Evolutionary conservation across 2,329 filamentous ascomycete species (phyloP).

Genomic region (Chaetomiaceae sp.): DNA sequence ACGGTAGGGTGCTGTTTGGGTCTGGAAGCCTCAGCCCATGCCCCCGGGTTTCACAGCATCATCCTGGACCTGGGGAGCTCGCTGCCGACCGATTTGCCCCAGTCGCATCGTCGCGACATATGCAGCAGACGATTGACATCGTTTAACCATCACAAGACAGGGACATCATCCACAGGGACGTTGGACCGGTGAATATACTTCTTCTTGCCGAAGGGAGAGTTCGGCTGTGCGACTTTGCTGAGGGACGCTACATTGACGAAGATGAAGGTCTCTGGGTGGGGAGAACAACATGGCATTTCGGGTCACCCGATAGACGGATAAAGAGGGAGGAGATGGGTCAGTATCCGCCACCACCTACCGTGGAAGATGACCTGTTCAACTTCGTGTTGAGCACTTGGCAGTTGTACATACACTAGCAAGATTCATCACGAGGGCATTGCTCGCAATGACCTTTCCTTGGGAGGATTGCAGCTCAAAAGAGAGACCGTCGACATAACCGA

Average conservation of each 20-base stretch:
- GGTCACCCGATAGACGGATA: constrained; percentile 5
- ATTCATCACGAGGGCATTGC: neutral
- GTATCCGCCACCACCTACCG: constrained; percentile 2
- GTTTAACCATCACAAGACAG: neutral
- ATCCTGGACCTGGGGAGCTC: constrained; percentile 1
- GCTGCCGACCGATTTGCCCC: neutral
- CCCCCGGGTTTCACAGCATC: neutral
- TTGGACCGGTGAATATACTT: constrained; percentile 7
- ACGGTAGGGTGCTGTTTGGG: neutral
- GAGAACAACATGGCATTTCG: neutral
- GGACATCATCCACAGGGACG: constrained; percentile 3
- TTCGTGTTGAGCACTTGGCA: constrained; percentile 9
- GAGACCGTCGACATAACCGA: neutral
- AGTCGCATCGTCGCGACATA: constrained; percentile 1
- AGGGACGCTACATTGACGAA: constrained; percentile 5
- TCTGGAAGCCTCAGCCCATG: neutral
- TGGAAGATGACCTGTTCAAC: constrained; percentile 9
- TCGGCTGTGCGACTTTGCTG: constrained; percentile 6
- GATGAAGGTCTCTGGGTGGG: neutral
- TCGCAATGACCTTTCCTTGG: neutral
- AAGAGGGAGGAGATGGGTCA: neutral
- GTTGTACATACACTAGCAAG: constrained; percentile 6
- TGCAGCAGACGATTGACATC: constrained; percentile 6
- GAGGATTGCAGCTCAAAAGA: neutral
- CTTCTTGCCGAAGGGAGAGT: constrained; percentile 1